Percentiles rank a stretch among this genome's conserved stretches.
Conservation (phyloP, 2,329 filamentous ascomycete genomes). For the Calonectria leucothoes region DNA sequence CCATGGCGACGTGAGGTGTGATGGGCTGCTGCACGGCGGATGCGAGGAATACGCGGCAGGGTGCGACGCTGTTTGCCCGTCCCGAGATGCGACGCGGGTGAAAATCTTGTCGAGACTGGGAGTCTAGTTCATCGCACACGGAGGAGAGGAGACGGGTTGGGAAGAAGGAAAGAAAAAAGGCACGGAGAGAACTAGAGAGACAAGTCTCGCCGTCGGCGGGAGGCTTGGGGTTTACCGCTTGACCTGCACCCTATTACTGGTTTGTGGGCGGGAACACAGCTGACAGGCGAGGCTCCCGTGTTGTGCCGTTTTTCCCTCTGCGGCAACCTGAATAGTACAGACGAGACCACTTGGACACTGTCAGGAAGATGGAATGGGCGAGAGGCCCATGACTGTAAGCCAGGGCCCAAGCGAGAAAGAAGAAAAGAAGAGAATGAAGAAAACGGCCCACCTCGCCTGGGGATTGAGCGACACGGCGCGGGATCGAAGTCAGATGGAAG, state of each 20-base stretch:
- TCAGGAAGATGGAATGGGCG: background rate
- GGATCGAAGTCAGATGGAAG: constrained; percentile 20
- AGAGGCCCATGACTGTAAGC: background rate
- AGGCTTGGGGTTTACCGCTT: background rate
- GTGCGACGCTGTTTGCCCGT: background rate
- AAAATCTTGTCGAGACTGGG: background rate
- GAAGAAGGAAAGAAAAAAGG: background rate
- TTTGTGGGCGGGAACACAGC: background rate
- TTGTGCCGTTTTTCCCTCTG: background rate
- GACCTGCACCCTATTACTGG: background rate
- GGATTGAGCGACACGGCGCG: background rate
- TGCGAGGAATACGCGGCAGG: background rate
- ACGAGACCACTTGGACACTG: background rate
- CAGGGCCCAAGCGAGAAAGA: too few relatives aligned
- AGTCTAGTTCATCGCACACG: background rate
- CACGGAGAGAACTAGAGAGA: background rate
- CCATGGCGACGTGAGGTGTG: constrained; percentile 15
- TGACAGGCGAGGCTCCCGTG: background rate
- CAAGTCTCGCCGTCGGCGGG: background rate
- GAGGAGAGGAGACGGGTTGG: background rate
- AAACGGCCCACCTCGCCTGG: background rate
- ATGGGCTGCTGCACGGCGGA: constrained; percentile 1
- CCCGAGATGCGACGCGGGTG: background rate
- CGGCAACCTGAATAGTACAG: too few relatives aligned
- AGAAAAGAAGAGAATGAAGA: too few relatives aligned